Base-by-base conservation (phyloP, 495 filamentous ascomycete species). In the Cercophora newfieldiana region DNA sequence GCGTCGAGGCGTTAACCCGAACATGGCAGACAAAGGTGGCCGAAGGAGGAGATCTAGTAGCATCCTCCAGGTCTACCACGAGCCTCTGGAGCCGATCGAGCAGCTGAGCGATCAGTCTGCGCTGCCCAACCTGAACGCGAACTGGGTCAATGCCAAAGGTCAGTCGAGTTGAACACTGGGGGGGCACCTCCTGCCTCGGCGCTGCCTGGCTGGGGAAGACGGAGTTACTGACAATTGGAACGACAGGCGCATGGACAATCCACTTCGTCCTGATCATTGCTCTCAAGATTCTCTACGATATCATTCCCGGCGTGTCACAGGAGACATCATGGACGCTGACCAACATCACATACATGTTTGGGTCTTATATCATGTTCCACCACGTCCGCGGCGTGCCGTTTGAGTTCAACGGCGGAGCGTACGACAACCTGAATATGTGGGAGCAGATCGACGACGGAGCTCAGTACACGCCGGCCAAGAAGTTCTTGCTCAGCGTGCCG, bases 351-450 rank as follows among this genome's bases (percentile, higher is more conserved):
- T 99, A 99, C 84, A 98, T 97, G 94, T 88, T 93, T 79, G 94
- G 92, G 75, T 97, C 95, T 19, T 99, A 97, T 79, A 86, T 99
- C 74, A 99, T 98, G 95, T 99, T 99, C 78, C 95, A 99, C 81
- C 97, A 89, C 83, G 95, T 99, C 71, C 92, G 93, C 74, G 95
- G 95, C 75, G 92, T 98, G 59, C 95, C 95, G 18, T 99, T 99
- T 79, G 95, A 99, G 74, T 99, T 98, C 85, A 97, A 99, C 76
- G 89, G 92, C n/a, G 95, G 95, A 57, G 95, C 95, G 65, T 99
- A 97, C 82, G 95, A 99, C 79, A 97, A 98, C 75, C 85, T 98
- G 69, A 98, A 97, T 80, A 97, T 99, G 94, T 99, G 95, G 95
- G 95, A 99, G 82, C 95, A 99, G 82, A 99, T 99, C 75, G 95